These are phyloP conservation scores for Tremella mesenterica DNA, from an alignment of 768 basidiomycete species.

Conservation along the genomic window DNA sequence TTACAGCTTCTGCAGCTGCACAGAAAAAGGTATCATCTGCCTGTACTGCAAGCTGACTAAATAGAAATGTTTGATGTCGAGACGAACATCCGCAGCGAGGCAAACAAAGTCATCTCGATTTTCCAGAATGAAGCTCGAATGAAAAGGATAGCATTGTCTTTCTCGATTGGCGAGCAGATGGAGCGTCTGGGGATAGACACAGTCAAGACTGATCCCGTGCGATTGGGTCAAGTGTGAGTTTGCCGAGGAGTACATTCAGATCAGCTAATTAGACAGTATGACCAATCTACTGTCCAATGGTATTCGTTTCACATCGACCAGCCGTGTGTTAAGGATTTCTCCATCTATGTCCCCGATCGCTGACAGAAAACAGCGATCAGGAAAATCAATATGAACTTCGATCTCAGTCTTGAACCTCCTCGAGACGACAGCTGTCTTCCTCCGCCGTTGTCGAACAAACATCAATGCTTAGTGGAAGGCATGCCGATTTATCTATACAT, in stretches of 20 bases:
- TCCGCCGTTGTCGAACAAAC: conserved; percentile 23
- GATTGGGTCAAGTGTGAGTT: conserved; percentile 45
- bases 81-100: conserved; percentile 34
- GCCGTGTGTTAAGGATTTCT: conserved; percentile 9
- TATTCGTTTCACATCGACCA: conserved; percentile 45
- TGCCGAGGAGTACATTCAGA: neutral
- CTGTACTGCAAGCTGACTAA: conserved; percentile 2
- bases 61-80: conserved; percentile 40
- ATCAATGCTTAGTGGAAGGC: conserved; percentile 16
- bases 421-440: conserved; percentile 31
- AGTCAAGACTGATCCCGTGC: conserved; percentile 45
- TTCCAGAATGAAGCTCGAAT: conserved; percentile 46
- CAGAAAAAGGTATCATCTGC: neutral
- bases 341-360: neutral
- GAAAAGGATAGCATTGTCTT: conserved; percentile 43
- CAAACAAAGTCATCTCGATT: conserved; percentile 43
- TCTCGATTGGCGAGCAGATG: conserved; percentile 42
- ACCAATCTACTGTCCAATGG: conserved; percentile 46
- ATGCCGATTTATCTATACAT: conserved; percentile 45
- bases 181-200: conserved; percentile 25
- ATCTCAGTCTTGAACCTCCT: conserved; percentile 41
- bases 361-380: conserved; percentile 18
- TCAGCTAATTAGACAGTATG: conserved; percentile 17
- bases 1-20: too few species aligned
- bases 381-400: conserved; percentile 39